phyloP scores from a whole-genome alignment of 352 stramenopile species.

The Phytopythium vexans region DNA sequence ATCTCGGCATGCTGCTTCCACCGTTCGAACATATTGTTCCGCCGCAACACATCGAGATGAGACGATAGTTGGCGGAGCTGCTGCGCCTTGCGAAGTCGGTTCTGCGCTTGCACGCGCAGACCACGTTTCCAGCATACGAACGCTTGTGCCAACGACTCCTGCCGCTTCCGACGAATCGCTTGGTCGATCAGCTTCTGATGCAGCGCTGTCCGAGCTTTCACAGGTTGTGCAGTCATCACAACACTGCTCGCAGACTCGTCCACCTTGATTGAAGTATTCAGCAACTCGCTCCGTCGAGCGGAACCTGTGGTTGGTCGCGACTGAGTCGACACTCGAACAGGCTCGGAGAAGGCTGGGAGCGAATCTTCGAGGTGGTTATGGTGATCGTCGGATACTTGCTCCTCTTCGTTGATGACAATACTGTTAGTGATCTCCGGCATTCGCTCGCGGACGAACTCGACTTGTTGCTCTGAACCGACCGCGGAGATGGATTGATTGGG shows the following conservation, averaged over 20 bases:
- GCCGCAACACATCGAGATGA: constrained; percentile 22
- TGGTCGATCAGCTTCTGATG: constrained; percentile 67
- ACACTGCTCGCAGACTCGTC: too few species aligned
- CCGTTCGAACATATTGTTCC: constrained; percentile 28
- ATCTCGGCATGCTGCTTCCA: constrained; percentile 28
- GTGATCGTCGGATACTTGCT: constrained; percentile 2
- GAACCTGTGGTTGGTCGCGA: neutral
- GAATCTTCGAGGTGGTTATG: constrained; percentile 20
- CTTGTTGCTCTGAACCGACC: too few species aligned
- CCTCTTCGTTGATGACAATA: neutral
- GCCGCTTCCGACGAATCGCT: constrained; percentile 34
- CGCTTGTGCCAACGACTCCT: constrained; percentile 29
- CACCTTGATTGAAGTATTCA: neutral
- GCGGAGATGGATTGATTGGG: too few species aligned
- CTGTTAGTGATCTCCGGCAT: too few species aligned
- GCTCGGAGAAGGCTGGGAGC: constrained; percentile 31
- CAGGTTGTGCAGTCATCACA: neutral
- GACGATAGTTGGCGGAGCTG: constrained; percentile 17
- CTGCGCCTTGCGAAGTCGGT: constrained; percentile 23
- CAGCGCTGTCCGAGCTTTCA: constrained; percentile 19
- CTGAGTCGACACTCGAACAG: constrained; percentile 3
- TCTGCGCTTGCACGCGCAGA: constrained; percentile 46
- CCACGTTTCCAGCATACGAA: constrained; percentile 57
- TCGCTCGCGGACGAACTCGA: too few species aligned
- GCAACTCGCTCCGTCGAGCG: neutral